These are phyloP conservation scores for Rhodotorula graminis DNA, from an alignment of 768 basidiomycete genomes.

Conservation along the genomic window DNA sequence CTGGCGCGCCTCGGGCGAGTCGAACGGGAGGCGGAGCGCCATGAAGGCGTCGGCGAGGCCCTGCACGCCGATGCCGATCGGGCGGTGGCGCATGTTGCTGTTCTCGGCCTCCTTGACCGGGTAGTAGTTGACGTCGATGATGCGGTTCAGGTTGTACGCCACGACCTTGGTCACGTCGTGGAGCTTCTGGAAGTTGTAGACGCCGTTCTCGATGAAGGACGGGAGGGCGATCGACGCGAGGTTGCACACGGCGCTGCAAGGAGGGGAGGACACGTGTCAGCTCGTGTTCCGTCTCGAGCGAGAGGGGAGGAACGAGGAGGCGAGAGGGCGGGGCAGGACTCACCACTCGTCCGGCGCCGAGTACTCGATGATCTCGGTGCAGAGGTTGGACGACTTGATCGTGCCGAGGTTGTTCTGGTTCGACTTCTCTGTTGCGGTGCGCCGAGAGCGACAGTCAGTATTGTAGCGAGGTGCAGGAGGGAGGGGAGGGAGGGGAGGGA, in stretches of 20 bases:
- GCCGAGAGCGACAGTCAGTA: background rate
- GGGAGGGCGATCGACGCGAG: conserved; percentile 94
- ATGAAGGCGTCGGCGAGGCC: conserved; percentile 98
- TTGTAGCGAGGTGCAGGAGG: too few relatives aligned
- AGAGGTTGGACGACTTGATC: conserved; percentile 98
- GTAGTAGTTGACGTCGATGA: conserved; percentile 94
- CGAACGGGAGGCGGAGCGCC: conserved; percentile 93
- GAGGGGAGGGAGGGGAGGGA: too few relatives aligned
- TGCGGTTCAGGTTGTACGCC: conserved; percentile 82
- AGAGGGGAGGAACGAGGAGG: too few relatives aligned
- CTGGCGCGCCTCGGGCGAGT: conserved; percentile 74
- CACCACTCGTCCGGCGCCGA: conserved; percentile 73
- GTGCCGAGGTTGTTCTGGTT: conserved; percentile 98
- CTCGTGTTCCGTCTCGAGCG: background rate
- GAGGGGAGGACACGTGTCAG: background rate
- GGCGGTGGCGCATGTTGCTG: conserved; percentile 95
- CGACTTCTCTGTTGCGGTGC: conserved; percentile 67
- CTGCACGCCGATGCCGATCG: conserved; percentile 94
- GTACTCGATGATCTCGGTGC: conserved; percentile 98
- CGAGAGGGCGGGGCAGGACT: background rate
- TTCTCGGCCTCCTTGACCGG: conserved; percentile 83
- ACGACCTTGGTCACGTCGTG: conserved; percentile 93
- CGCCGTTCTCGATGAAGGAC: conserved; percentile 62
- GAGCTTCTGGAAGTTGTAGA: conserved; percentile 88
- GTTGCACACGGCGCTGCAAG: conserved; percentile 82